Evolutionary conservation across 495 filamentous ascomycete species (phyloP), one percentile per base, ranked within the genome.

Genomic region (Daldinia childiae): DNA sequence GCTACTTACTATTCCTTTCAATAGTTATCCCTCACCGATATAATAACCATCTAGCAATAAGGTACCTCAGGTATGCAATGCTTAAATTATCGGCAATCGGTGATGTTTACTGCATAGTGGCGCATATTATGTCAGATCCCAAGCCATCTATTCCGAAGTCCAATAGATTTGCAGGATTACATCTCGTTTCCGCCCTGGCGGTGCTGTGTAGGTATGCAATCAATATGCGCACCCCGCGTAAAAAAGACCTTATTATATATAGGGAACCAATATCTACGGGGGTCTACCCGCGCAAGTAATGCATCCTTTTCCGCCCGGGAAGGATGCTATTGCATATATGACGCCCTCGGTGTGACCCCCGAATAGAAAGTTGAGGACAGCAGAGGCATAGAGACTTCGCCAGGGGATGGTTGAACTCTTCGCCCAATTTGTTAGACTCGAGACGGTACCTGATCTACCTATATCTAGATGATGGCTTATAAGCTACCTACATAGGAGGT

Each of bases 101-200:
- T 27, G 24, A 26, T 29, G 50, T 17, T 27, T 30, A 60, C 65
- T 58, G 30, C 11, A 51, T 48, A 30, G 65, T 69, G 70, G 65
- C 65, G 65, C 65, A 54, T 66, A 60, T 73, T 73, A 73, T 73
- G 70, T 73, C 65, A 73, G 70, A 73, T 73, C 70, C 50, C 30
- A 73, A 66, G 65, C 65, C 61, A 65, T 66, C 61, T 30, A 45
- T 65, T 43, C 65, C 65, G 65, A 68, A 65, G 41, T 21, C 57
- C 71, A 69, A 69, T 69, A 56, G 62, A 62, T 63, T 55, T 69
- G 41, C 43, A 24, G 62, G 30, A 29, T 56, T 60, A 4, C 21
- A 54, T 51, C 56, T 69, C 60, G 66, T 73, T 69, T 73, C 71
- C 71, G 58, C 36, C 43, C 71, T 58, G 66, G 62, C 71, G 66